Conservation (phyloP, 2,329 filamentous ascomycete genomes). For the Pseudogymnoascus sp. region DNA sequence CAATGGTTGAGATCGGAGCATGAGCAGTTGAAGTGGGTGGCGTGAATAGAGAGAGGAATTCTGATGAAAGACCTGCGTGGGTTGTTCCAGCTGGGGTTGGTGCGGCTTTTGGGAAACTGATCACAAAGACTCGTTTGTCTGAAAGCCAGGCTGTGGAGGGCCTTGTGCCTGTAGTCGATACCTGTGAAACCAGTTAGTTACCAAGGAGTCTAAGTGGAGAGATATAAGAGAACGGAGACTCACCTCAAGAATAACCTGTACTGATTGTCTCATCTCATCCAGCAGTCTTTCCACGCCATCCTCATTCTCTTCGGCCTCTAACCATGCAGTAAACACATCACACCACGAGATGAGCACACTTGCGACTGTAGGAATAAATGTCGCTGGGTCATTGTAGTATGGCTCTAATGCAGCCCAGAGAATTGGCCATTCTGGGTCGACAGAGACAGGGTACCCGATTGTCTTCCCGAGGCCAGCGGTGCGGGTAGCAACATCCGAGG, state of each 20-base stretch:
- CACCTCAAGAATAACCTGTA: constrained; percentile 28
- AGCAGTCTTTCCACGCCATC: constrained; percentile 37
- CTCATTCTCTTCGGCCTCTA: constrained; percentile 34
- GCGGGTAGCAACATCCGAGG: constrained; percentile 10
- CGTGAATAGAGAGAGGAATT: constrained; percentile 31
- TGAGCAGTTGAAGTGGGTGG: constrained; percentile 3
- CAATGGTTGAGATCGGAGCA: constrained; percentile 6
- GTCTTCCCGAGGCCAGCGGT: constrained; percentile 11
- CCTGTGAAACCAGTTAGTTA: not conserved
- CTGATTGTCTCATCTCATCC: constrained; percentile 26
- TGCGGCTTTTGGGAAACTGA: constrained; percentile 31
- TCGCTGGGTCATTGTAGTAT: constrained; percentile 34
- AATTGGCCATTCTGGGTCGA: constrained; percentile 38
- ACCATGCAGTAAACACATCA: constrained; percentile 32
- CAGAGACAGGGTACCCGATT: constrained; percentile 33
- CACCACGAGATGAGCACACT: constrained; percentile 34
- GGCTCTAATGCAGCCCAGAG: constrained; percentile 32
- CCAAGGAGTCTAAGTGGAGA: constrained; percentile 7
- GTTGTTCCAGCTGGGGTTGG: constrained; percentile 21
- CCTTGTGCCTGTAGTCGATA: constrained; percentile 23
- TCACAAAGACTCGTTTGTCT: constrained; percentile 31
- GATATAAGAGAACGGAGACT: not conserved
- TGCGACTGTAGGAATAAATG: constrained; percentile 33
- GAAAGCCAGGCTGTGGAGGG: constrained; percentile 32
- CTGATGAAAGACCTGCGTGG: constrained; percentile 20